phyloP scores from a whole-genome alignment of 108 stramenopile genomes.

The Cafeteria roenbergensis region DNA sequence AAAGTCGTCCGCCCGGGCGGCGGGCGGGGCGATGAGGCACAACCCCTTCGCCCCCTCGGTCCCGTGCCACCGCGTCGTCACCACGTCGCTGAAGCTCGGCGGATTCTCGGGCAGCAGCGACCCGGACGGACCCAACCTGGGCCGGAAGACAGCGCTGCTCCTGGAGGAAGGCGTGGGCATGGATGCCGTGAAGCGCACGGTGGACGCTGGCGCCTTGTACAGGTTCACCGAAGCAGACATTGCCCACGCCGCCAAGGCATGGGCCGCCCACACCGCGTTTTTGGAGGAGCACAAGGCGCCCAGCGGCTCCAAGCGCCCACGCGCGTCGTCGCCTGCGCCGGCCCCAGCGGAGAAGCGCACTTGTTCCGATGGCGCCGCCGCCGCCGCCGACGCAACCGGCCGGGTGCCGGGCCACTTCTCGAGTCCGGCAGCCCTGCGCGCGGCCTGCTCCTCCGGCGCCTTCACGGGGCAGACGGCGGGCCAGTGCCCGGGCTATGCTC shows the following conservation, averaged over 20 bases:
- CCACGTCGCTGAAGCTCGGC: neutral
- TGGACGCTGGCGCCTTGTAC: too few relatives aligned
- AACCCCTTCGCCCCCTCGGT: neutral
- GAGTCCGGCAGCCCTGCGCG: constrained; percentile 11
- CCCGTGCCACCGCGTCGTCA: constrained; percentile 4
- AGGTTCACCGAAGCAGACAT: neutral
- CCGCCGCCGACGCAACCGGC: neutral
- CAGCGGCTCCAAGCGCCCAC: neutral
- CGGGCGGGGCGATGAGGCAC: neutral
- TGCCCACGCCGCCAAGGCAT: too few relatives aligned
- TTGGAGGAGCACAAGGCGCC: too few relatives aligned
- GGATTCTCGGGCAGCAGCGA: neutral
- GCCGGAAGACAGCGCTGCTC: neutral
- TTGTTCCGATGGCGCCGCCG: neutral
- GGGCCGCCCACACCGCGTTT: too few relatives aligned
- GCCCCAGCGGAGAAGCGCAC: neutral
- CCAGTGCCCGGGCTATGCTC: constrained; percentile 58
- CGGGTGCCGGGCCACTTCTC: neutral
- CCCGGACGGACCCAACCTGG: neutral
- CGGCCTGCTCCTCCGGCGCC: neutral
- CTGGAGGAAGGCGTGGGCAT: neutral
- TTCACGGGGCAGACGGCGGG: constrained; percentile 53
- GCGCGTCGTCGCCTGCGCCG: neutral
- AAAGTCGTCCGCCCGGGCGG: neutral
- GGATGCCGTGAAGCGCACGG: neutral